phyloP scores from a whole-genome alignment of 345 rosid species.

The Nephelium lappaceum region DNA sequence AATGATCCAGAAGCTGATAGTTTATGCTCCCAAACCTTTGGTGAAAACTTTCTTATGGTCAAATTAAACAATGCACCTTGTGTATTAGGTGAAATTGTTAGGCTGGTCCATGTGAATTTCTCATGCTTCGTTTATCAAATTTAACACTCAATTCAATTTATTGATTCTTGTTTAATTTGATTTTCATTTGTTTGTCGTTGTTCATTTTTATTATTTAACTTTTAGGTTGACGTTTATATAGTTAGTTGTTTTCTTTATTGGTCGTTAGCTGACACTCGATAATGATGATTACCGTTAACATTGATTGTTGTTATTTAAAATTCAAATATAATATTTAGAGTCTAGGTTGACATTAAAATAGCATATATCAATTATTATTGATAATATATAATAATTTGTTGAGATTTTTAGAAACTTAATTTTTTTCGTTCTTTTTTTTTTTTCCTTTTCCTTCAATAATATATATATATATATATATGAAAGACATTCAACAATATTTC shows the following conservation, averaged over 20 bases:
- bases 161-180: no score
- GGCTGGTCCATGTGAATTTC: constrained; percentile 32
- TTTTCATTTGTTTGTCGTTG: neutral
- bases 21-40: no score
- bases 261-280: neutral
- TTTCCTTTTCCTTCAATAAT: no score
- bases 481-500: no score
- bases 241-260: neutral
- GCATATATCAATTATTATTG: no score
- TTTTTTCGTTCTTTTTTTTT: no score
- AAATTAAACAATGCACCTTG: neutral
- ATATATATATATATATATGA: no score
- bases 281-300: no score
- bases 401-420: no score
- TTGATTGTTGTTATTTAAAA: neutral
- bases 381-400: no score
- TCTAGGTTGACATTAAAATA: no score
- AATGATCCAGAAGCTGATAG: no score
- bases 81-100: neutral
- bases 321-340: neutral
- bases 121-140: constrained; percentile 10
- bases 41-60: neutral
- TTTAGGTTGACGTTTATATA: neutral
- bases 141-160: neutral
- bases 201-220: constrained; percentile 9